Base-by-base conservation (phyloP, 1,284 basidiomycete species). In the Papiliotrema terrestris region DNA sequence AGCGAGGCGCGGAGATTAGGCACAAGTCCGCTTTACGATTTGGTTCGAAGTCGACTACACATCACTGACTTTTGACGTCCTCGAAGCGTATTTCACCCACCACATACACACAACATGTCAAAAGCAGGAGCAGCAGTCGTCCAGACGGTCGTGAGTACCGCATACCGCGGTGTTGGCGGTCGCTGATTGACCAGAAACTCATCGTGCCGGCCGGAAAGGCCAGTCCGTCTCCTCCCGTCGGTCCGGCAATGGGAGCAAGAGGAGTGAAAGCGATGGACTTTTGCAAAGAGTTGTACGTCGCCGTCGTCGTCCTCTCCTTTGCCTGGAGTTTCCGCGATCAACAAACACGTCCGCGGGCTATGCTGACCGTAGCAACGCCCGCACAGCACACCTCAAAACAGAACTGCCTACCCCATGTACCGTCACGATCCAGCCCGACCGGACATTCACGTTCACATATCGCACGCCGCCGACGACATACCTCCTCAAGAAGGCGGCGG, bases 231-330 rank as follows among this genome's bases (percentile, higher is more conserved):
- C 95, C 95, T 46, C 95, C 95, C 19, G 89, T 98, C 51, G 96
- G 95, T 66, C 95, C 96, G 52, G 94, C 94, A 20, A 85, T 98
- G 51, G 96, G 96, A 81, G 94, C 96, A 62, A 87, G 92, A 72
- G 96, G 96, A 69, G 93, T 99, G 63, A 98, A 98, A 79, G 95
- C 94, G 19, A 98, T 98, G 87, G 96, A 99, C 80, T 99, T 98
- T 75, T 96, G 93, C 81, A 98, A 98, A 76, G 92, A 95, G 74
- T 96, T 76, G 76, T 75, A 55, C 62, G 71, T 72, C 13, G 4
- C 61, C 52, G 66, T 62, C 50, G 45, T 51, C 52, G 5, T 39
- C 8, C n/a, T n/a, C 26, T 22, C 41, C 45, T 38, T 25, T n/a
- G 35, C 13, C 38, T 29, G 11, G 37, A 5, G 6, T 36, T 35